Percentiles rank a stretch among this genome's conserved stretches.
Conservation (phyloP, 306 rosid genomes). For the Acacia acuminata region DNA sequence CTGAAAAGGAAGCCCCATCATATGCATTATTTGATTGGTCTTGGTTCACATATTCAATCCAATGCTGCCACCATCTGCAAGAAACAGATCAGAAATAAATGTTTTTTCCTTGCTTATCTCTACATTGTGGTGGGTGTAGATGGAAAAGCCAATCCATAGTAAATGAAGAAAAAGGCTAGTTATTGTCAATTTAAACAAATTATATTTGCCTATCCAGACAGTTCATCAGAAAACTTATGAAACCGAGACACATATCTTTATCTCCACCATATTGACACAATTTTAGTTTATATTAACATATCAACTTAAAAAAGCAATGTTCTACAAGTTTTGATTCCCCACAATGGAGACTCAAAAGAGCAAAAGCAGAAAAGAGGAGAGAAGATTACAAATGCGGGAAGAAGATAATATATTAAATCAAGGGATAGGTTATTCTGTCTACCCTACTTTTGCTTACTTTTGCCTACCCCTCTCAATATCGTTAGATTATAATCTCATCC, state of each 20-base stretch:
- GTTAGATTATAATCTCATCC: no score
- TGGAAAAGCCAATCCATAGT: constrained; percentile 25
- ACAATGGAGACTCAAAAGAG: neutral
- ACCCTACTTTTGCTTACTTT: no score
- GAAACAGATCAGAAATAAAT: constrained; percentile 29
- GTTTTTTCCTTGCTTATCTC: constrained; percentile 1
- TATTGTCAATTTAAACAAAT: neutral
- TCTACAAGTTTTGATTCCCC: neutral
- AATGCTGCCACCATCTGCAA: constrained; percentile 96
- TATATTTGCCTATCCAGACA: constrained; percentile 3
- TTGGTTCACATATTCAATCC: constrained; percentile 97
- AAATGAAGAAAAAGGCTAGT: neutral
- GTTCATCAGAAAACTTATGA: constrained; percentile 9
- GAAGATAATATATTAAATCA: neutral
- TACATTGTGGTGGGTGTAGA: constrained; percentile 13
- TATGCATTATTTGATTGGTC: constrained; percentile 69
- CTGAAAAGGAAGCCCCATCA: constrained; percentile 67
- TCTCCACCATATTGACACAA: neutral
- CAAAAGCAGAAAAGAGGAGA: neutral
- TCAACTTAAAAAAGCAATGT: neutral
- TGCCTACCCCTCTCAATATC: no score
- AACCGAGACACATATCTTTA: neutral
- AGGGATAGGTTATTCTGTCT: no score
- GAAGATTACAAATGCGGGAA: neutral
- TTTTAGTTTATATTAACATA: neutral